phyloP scores from a whole-genome alignment of 2,329 filamentous ascomycete species.

The Ophiocordyceps camponoti-floridani region DNA sequence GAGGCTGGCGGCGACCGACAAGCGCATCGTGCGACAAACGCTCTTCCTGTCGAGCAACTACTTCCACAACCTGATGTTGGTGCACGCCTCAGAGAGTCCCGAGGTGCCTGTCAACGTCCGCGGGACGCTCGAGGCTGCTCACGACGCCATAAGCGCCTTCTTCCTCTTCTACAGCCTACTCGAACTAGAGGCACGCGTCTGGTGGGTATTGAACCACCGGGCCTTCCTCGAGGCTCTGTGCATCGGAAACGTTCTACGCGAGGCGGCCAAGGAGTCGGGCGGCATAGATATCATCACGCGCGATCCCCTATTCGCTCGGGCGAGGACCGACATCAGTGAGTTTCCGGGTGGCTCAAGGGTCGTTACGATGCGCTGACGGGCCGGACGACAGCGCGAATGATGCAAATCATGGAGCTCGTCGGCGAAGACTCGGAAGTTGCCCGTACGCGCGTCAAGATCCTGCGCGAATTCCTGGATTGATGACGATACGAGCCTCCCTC shows the following conservation, averaged over 20 bases:
- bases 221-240: slow-evolving; percentile 62
- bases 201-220: slow-evolving; percentile 73
- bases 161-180: slow-evolving; percentile 56
- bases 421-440: slow-evolving; percentile 41
- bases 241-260: slow-evolving; percentile 41
- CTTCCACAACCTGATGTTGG: slow-evolving; percentile 66
- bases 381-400: slow-evolving; percentile 32
- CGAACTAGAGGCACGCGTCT: slow-evolving; percentile 54
- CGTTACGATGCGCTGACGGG: not conserved
- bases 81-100: slow-evolving; percentile 52
- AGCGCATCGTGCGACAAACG: slow-evolving; percentile 54
- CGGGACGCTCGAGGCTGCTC: slow-evolving; percentile 55
- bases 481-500: not conserved
- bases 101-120: slow-evolving; percentile 48
- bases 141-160: slow-evolving; percentile 57
- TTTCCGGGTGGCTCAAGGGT: not conserved
- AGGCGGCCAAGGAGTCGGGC: slow-evolving; percentile 26
- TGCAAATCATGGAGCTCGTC: slow-evolving; percentile 44
- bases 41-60: slow-evolving; percentile 69
- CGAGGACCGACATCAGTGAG: slow-evolving; percentile 42
- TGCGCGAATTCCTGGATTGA: slow-evolving; percentile 31
- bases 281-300: slow-evolving; percentile 26
- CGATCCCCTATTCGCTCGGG: slow-evolving; percentile 42
- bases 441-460: slow-evolving; percentile 37
- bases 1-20: slow-evolving; percentile 37